Evolutionary conservation across 306 rosid genomes (phyloP).

Genomic region (Pterocarpus santalinus): DNA sequence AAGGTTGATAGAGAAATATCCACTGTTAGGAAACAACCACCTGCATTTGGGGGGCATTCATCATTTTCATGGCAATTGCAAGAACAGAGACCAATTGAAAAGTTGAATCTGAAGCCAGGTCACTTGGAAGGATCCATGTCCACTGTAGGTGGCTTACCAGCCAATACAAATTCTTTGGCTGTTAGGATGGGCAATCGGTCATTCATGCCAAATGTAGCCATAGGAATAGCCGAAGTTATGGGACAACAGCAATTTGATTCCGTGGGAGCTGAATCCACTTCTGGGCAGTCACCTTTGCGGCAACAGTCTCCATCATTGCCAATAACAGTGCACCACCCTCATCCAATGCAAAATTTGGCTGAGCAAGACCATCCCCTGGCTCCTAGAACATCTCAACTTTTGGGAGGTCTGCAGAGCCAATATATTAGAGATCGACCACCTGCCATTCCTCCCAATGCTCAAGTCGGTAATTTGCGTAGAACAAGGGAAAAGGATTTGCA

Average conservation of each 20-base stretch:
- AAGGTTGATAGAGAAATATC: constrained; percentile 61
- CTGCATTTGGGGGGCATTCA: constrained; percentile 59
- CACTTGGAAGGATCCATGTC: constrained; percentile 65
- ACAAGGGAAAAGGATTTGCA: constrained; percentile 63
- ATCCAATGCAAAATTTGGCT: constrained; percentile 59
- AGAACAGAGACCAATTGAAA: constrained; percentile 63
- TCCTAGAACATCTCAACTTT: constrained; percentile 60
- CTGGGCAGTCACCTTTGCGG: constrained; percentile 65
- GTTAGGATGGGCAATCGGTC: constrained; percentile 60
- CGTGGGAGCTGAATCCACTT: constrained; percentile 61
- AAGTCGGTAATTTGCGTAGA: constrained; percentile 54
- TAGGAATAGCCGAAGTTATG: constrained; percentile 58
- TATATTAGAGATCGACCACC: constrained; percentile 60
- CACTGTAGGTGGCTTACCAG: constrained; percentile 55
- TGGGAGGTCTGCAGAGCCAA: constrained; percentile 58
- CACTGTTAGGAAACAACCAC: constrained; percentile 63
- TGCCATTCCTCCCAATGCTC: constrained; percentile 51
- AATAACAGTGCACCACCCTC: constrained; percentile 51
- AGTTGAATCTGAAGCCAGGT: constrained; percentile 56
- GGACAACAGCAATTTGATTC: constrained; percentile 63
- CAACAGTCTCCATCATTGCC: constrained; percentile 63
- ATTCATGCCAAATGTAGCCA: constrained; percentile 49
- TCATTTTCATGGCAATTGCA: constrained; percentile 74
- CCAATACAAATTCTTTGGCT: constrained; percentile 53
- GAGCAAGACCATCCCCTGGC: constrained; percentile 55